Evolutionary conservation across 139 green algal species (phyloP).

Genomic region (Eudorina sp.): DNA sequence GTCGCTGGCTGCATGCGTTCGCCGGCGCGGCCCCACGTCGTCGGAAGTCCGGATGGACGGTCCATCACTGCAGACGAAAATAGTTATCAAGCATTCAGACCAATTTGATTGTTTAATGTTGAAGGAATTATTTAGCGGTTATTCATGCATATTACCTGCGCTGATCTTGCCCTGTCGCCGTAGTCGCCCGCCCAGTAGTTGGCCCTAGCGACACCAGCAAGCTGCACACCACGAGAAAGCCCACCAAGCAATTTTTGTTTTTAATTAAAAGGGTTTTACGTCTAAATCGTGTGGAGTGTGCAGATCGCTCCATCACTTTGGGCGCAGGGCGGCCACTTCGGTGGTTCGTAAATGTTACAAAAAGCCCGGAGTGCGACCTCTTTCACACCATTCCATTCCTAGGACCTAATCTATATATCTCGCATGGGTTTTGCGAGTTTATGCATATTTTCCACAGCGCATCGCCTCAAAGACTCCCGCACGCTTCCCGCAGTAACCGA

Average conservation of each 20-base stretch:
- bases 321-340: background rate
- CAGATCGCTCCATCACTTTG: background rate
- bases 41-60: too few relatives aligned
- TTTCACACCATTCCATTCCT: too few relatives aligned
- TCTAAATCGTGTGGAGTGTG: background rate
- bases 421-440: too few relatives aligned
- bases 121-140: background rate
- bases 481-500: too few relatives aligned
- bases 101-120: background rate
- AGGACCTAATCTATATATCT: too few relatives aligned
- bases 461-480: too few relatives aligned
- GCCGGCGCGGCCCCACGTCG: too few relatives aligned
- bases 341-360: background rate
- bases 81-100: too few relatives aligned
- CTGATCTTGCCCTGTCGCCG: background rate
- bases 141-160: background rate
- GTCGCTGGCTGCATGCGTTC: too few relatives aligned
- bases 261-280: background rate
- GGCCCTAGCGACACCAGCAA: background rate
- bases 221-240: background rate
- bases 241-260: background rate
- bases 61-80: too few relatives aligned
- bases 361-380: too few relatives aligned
- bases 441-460: too few relatives aligned
- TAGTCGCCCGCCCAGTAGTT: background rate